Conservation (phyloP, 495 filamentous ascomycete species). For the Ramalina intermedia region DNA sequence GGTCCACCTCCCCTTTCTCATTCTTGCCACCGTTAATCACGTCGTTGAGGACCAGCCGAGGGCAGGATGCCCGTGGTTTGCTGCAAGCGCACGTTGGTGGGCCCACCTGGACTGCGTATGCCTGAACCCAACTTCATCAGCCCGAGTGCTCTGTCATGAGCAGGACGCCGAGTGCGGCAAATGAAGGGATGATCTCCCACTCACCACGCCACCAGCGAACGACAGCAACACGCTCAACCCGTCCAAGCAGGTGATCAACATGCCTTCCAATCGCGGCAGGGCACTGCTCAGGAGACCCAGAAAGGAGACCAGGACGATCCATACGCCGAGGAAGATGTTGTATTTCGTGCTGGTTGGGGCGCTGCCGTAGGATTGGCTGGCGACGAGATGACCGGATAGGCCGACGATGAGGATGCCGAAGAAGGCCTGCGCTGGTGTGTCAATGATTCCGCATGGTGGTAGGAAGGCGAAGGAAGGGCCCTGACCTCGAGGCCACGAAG, state of each 20-base stretch:
- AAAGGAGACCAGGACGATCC: conserved; percentile 45
- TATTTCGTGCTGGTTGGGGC: conserved; percentile 10
- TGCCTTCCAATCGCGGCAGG: conserved; percentile 29
- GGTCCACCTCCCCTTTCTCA: neutral
- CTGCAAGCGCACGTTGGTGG: conserved; percentile 5
- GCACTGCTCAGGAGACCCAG: conserved; percentile 44
- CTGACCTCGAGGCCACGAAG: conserved; percentile 8
- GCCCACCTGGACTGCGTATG: conserved; percentile 9
- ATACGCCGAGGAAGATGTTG: conserved; percentile 12
- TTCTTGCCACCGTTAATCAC: conserved; percentile 43
- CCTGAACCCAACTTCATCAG: neutral
- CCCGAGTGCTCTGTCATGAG: neutral
- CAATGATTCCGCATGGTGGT: neutral
- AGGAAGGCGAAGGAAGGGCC: neutral
- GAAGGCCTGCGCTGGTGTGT: conserved; percentile 5
- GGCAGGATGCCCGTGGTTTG: conserved; percentile 17
- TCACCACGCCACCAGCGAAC: conserved; percentile 48
- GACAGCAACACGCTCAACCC: conserved; percentile 46
- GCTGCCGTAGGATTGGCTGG: conserved; percentile 9
- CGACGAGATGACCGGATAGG: conserved; percentile 14
- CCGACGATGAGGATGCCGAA: conserved; percentile 13
- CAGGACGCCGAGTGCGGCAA: neutral
- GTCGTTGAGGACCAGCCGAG: conserved; percentile 38
- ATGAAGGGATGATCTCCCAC: conserved; percentile 10
- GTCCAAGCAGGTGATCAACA: conserved; percentile 41